Conservation (phyloP, 1,284 basidiomycete genomes). For the Tilletia indica region DNA sequence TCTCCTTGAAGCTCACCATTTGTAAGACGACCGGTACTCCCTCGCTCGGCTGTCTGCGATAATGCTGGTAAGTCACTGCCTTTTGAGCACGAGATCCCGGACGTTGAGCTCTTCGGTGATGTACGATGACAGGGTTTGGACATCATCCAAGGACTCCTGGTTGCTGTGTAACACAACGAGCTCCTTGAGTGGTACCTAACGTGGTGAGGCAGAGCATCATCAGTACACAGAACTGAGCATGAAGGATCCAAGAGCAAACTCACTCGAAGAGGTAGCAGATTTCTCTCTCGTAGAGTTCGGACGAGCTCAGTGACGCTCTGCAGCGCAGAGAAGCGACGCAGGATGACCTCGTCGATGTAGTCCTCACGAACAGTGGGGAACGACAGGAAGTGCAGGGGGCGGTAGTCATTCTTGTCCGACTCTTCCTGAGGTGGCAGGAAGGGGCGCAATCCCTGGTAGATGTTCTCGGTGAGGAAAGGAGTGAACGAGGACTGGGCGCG, state of each 20-base stretch:
- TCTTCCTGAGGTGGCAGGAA: slow-evolving; percentile 65
- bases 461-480: slow-evolving; percentile 93
- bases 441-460: slow-evolving; percentile 84
- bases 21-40: slow-evolving; percentile 40
- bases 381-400: slow-evolving; percentile 91
- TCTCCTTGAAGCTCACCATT: slow-evolving; percentile 23
- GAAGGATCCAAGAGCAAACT: slow-evolving; percentile 51
- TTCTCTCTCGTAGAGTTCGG: slow-evolving; percentile 82
- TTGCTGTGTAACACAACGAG: slow-evolving; percentile 92
- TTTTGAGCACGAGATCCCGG: slow-evolving; percentile 76
- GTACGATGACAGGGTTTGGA: slow-evolving; percentile 80
- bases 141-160: slow-evolving; percentile 78
- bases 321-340: slow-evolving; percentile 90
- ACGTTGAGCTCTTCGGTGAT: slow-evolving; percentile 95
- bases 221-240: background rate
- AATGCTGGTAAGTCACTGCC: background rate
- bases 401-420: slow-evolving; percentile 68
- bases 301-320: slow-evolving; percentile 91
- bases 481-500: slow-evolving; percentile 79
- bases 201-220: slow-evolving; percentile 43
- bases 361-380: slow-evolving; percentile 92
- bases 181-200: slow-evolving; percentile 78
- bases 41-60: slow-evolving; percentile 33
- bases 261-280: slow-evolving; percentile 65
- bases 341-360: slow-evolving; percentile 94